Percentiles rank a stretch among this genome's conserved stretches.
Conservation (phyloP, 2,329 filamentous ascomycete genomes). For the Juglanconis sp. region DNA sequence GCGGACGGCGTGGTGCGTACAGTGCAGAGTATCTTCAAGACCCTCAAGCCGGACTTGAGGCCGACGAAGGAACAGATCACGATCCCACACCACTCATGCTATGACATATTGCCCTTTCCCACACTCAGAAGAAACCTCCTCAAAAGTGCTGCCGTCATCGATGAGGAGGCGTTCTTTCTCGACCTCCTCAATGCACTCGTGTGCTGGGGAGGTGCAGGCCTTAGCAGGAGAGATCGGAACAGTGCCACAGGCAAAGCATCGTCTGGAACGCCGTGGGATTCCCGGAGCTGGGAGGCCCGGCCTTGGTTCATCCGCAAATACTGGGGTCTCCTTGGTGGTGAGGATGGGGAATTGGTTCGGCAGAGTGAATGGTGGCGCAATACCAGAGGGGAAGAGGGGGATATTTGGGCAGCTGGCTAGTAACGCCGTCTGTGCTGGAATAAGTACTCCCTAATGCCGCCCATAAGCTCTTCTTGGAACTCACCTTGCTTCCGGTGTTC, state of each 20-base stretch:
- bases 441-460: neutral
- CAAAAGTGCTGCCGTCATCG: constrained; percentile 6
- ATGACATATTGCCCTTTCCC: constrained; percentile 27
- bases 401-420: neutral
- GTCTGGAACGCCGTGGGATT: constrained; percentile 26
- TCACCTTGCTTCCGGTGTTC: too few relatives aligned
- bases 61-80: constrained; percentile 24
- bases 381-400: constrained; percentile 12
- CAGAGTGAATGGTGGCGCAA: constrained; percentile 19
- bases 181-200: constrained; percentile 25
- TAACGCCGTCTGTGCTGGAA: neutral
- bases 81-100: constrained; percentile 21
- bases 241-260: constrained; percentile 14
- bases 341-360: constrained; percentile 19
- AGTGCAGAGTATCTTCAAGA: constrained; percentile 23
- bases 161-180: constrained; percentile 23
- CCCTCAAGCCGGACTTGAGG: constrained; percentile 23
- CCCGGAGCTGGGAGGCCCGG: constrained; percentile 17
- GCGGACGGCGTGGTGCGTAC: constrained; percentile 16
- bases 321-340: constrained; percentile 16
- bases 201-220: constrained; percentile 23
- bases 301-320: constrained; percentile 19
- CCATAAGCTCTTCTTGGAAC: neutral
- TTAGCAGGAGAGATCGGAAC: constrained; percentile 14
- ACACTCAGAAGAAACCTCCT: constrained; percentile 24